phyloP scores from a whole-genome alignment of 768 basidiomycete species.

The button mushroom (Agaricus bisporus) region DNA sequence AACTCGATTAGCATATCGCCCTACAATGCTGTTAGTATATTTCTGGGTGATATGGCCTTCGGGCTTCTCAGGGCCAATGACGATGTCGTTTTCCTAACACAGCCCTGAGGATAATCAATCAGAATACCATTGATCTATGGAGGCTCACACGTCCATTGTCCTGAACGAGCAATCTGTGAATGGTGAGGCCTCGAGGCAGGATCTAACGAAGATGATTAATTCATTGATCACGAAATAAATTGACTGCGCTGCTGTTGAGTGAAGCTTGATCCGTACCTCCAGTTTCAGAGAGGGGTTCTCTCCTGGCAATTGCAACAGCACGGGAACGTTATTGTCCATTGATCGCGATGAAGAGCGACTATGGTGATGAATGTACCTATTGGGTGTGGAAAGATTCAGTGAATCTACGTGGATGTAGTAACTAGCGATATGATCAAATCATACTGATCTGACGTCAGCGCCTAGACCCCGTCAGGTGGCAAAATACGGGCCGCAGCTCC shows the following conservation, averaged over 20 bases:
- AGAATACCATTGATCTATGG: not conserved
- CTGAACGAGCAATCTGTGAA: conserved; percentile 63
- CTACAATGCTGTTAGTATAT: conserved; percentile 70
- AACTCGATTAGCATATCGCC: conserved; percentile 68
- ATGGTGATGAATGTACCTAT: not conserved
- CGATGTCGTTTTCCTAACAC: conserved; percentile 65
- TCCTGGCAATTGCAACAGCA: conserved; percentile 44
- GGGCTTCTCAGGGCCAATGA: conserved; percentile 66
- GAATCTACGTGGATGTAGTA: not conserved
- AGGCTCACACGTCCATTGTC: conserved; percentile 52
- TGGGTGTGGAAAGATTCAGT: not conserved
- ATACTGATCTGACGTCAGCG: not conserved
- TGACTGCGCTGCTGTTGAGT: not conserved
- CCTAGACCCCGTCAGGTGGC: not conserved
- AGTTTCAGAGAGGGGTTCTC: conserved; percentile 38
- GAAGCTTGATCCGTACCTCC: conserved; percentile 42
- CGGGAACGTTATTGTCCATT: conserved; percentile 48
- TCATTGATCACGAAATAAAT: not conserved
- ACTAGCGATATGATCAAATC: not conserved
- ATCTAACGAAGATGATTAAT: conserved; percentile 33
- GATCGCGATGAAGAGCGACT: conserved; percentile 1
- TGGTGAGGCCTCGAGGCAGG: conserved; percentile 60
- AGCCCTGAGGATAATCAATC: conserved; percentile 3
- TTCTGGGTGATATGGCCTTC: conserved; percentile 51
- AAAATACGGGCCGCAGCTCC: no score